phyloP scores from a whole-genome alignment of 495 filamentous ascomycete genomes.

The Filosporella fistucella region DNA sequence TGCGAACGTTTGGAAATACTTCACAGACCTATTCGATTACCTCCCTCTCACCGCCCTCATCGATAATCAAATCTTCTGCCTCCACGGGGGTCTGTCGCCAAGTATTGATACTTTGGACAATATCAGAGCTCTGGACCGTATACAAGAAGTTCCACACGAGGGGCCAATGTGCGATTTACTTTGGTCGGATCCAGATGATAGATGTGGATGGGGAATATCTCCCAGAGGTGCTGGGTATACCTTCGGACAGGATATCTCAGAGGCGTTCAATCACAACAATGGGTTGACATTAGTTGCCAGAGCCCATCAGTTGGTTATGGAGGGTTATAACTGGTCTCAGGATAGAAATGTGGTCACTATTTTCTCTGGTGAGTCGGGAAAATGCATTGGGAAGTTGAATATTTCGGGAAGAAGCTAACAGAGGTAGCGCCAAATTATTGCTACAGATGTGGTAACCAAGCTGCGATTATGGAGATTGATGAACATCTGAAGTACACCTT shows the following conservation, averaged over 20 bases:
- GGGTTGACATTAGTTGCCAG: slow-evolving; percentile 93
- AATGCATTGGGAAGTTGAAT: slow-evolving; percentile 25
- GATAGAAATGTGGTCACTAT: slow-evolving; percentile 92
- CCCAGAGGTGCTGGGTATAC: slow-evolving; percentile 97
- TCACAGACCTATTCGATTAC: slow-evolving; percentile 98
- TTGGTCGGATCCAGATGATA: slow-evolving; percentile 97
- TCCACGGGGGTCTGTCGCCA: slow-evolving; percentile 92
- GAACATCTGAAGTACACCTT: slow-evolving; percentile 99
- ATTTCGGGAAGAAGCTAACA: slow-evolving; percentile 3
- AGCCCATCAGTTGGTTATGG: slow-evolving; percentile 99
- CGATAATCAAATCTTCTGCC: slow-evolving; percentile 99
- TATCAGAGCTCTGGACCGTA: slow-evolving; percentile 90
- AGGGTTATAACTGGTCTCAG: slow-evolving; percentile 99
- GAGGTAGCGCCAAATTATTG: slow-evolving; percentile 97
- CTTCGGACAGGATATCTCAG: slow-evolving; percentile 98
- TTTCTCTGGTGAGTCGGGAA: slow-evolving; percentile 69
- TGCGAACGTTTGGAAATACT: slow-evolving; percentile 99
- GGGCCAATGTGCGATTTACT: slow-evolving; percentile 98
- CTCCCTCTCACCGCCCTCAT: slow-evolving; percentile 97
- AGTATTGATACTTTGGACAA: slow-evolving; percentile 98
- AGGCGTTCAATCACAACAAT: slow-evolving; percentile 99
- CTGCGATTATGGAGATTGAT: slow-evolving; percentile 99
- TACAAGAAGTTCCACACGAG: slow-evolving; percentile 98
- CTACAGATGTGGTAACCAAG: slow-evolving; percentile 98
- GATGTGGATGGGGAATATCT: slow-evolving; percentile 98